Percentiles rank a stretch among this genome's conserved stretches.
phyloP scores from a whole-genome alignment of 208 protist genomes.

The Crithidia bombi region DNA sequence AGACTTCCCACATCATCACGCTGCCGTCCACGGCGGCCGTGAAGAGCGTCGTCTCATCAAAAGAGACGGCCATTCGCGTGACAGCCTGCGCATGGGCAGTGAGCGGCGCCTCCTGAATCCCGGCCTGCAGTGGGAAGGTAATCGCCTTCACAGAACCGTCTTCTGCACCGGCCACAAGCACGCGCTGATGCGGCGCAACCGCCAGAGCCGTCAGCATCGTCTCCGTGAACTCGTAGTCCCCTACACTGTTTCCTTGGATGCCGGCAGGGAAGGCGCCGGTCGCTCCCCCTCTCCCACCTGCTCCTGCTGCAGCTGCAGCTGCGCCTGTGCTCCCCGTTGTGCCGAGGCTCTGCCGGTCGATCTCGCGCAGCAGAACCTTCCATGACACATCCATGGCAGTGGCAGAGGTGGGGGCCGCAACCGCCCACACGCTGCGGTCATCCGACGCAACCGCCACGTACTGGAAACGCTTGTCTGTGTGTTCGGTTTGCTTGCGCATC shows the following conservation, averaged over 20 bases:
- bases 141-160: conserved; percentile 92
- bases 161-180: conserved; percentile 92
- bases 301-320: not conserved
- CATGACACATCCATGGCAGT: conserved; percentile 67
- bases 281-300: not conserved
- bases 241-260: conserved; percentile 29
- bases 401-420: conserved; percentile 80
- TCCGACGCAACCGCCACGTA: conserved; percentile 90
- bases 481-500: conserved; percentile 88
- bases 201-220: conserved; percentile 67
- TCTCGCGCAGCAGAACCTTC: conserved; percentile 92
- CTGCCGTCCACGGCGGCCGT: conserved; percentile 89
- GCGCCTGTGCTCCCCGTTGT: conserved; percentile 22
- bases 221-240: conserved; percentile 86
- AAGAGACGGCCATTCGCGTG: conserved; percentile 85
- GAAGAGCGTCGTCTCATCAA: conserved; percentile 93
- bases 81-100: conserved; percentile 77
- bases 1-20: conserved; percentile 88
- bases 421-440: conserved; percentile 87
- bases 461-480: conserved; percentile 90
- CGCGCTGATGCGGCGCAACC: conserved; percentile 83
- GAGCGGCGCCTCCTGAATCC: conserved; percentile 72
- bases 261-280: conserved; percentile 6
- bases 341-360: conserved; percentile 69
- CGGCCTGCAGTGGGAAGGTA: conserved; percentile 84